Evolutionary conservation across 2,329 filamentous ascomycete genomes (phyloP).

Genomic region (Cordyceps javanica): DNA sequence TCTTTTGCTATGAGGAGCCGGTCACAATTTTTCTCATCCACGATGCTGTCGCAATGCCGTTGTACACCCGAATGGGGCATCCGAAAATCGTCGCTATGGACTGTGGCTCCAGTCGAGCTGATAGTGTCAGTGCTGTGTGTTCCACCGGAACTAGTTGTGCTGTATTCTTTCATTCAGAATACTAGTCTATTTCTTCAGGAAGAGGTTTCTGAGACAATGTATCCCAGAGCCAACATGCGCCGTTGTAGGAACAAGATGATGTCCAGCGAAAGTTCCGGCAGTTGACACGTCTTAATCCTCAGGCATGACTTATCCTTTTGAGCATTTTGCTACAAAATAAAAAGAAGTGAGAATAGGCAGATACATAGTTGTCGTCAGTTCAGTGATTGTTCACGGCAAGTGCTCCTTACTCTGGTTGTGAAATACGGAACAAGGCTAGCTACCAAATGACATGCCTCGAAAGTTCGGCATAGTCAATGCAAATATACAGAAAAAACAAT

Average conservation of each 20-base stretch:
- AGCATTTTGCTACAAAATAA: not conserved
- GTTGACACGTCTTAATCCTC: too few relatives aligned
- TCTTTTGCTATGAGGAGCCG: too few relatives aligned
- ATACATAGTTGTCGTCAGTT: not conserved
- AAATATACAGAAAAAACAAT: too few relatives aligned
- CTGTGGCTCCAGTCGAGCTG: constrained; percentile 1
- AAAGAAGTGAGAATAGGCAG: too few relatives aligned
- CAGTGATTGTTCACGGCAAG: not conserved
- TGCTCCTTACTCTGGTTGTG: too few relatives aligned
- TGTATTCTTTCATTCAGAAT: not conserved
- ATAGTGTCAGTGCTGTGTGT: not conserved
- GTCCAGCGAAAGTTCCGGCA: too few relatives aligned
- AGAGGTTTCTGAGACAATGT: not conserved
- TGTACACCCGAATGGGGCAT: not conserved
- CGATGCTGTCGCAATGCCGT: not conserved
- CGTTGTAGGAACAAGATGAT: too few relatives aligned
- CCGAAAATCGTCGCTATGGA: constrained; percentile 13
- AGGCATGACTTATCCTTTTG: too few relatives aligned
- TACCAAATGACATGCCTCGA: too few relatives aligned
- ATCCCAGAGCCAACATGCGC: not conserved
- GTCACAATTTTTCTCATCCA: too few relatives aligned
- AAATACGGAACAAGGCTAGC: not conserved
- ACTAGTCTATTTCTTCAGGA: not conserved
- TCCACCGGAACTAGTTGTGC: not conserved
- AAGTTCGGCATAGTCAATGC: too few relatives aligned